Percentiles rank a stretch among this genome's conserved stretches.
Conservation (phyloP, 352 stramenopile species). For the Pythium dissotocum region DNA sequence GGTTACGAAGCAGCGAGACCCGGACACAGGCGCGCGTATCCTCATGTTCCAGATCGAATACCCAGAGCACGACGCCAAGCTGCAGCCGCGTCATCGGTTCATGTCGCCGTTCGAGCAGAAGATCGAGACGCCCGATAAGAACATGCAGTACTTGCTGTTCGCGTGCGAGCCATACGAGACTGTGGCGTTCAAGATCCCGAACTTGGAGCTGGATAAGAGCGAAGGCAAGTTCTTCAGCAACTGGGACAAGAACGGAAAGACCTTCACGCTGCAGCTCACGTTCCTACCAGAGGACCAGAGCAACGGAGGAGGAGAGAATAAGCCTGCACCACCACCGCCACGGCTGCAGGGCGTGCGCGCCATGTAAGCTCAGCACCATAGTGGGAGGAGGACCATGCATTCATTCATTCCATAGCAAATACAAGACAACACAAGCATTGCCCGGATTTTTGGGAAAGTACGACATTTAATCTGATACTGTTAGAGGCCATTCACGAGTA, state of each 20-base stretch:
- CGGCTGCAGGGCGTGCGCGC: slow-evolving; percentile 28
- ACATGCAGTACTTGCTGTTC: slow-evolving; percentile 97
- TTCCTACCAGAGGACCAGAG: slow-evolving; percentile 43
- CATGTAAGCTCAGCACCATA: slow-evolving; percentile 1
- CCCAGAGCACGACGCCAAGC: slow-evolving; percentile 92
- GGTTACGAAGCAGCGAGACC: slow-evolving; percentile 94
- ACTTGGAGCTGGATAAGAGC: slow-evolving; percentile 94
- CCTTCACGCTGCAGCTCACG: slow-evolving; percentile 92
- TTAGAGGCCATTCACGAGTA: no score
- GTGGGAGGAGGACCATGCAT: no score
- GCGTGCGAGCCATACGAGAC: slow-evolving; percentile 99
- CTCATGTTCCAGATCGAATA: slow-evolving; percentile 96
- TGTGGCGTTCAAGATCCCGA: slow-evolving; percentile 99
- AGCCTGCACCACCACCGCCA: slow-evolving; percentile 57
- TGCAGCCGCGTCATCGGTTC: slow-evolving; percentile 97
- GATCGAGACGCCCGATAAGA: slow-evolving; percentile 96
- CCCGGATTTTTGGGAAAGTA: no score
- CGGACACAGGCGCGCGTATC: slow-evolving; percentile 78
- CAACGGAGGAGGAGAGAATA: slow-evolving; percentile 29
- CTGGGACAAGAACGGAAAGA: slow-evolving; percentile 96
- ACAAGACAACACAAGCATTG: no score
- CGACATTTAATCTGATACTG: no score
- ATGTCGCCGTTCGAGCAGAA: slow-evolving; percentile 99
- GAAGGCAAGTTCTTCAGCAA: slow-evolving; percentile 97
- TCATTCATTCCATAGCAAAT: no score